Evolutionary conservation across 345 rosid species (phyloP).

Genomic region (Lumnitzera littorea): DNA sequence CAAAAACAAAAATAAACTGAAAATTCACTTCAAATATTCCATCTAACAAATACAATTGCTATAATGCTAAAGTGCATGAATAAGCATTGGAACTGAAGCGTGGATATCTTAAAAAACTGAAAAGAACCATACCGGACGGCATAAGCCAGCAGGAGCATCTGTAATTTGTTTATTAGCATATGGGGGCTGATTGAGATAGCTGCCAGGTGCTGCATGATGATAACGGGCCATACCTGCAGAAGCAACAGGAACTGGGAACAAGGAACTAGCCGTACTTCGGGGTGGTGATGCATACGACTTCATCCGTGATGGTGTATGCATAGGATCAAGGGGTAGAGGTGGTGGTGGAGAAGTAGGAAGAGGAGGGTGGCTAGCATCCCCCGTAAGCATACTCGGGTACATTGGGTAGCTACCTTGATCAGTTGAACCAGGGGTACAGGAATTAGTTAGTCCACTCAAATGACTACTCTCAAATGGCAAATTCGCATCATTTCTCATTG

Average conservation of each 20-base stretch:
- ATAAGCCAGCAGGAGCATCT: constrained; percentile 1
- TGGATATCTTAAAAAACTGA: too few species aligned
- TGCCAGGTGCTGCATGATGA: constrained; percentile 19
- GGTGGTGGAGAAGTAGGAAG: constrained; percentile 69
- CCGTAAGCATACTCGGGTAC: constrained; percentile 9
- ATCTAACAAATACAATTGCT: too few species aligned
- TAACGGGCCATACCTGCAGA: constrained; percentile 22
- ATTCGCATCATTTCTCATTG: not conserved
- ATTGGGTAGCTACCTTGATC: constrained; percentile 13
- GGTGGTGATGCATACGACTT: constrained; percentile 25
- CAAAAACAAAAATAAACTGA: too few species aligned
- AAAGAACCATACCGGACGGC: not conserved
- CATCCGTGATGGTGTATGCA: constrained; percentile 13
- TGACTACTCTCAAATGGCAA: constrained; percentile 9
- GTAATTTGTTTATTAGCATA: constrained; percentile 1
- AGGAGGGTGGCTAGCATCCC: constrained; percentile 31
- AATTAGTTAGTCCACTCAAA: constrained; percentile 4
- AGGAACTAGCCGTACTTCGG: constrained; percentile 19
- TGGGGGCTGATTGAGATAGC: constrained; percentile 11
- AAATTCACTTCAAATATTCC: too few species aligned
- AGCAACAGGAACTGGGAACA: constrained; percentile 42
- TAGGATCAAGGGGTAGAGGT: constrained; percentile 39
- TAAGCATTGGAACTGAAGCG: too few species aligned
- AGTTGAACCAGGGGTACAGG: constrained; percentile 13
- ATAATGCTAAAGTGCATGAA: not conserved